These are phyloP conservation scores for Tolypocladium amazonense DNA, from an alignment of 2,329 filamentous ascomycete species.

Conservation along the genomic window DNA sequence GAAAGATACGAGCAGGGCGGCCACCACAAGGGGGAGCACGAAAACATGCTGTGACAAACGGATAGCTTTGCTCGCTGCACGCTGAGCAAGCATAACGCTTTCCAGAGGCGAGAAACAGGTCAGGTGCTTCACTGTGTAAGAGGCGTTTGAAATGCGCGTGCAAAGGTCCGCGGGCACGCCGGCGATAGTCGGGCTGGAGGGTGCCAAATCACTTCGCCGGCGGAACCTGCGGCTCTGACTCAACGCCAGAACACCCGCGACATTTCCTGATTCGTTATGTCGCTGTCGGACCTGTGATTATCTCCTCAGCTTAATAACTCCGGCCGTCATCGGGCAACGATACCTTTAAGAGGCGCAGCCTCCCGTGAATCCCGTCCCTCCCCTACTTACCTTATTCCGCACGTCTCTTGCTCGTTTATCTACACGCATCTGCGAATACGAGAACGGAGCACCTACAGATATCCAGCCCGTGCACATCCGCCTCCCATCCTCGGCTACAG, in stretches of 20 bases:
- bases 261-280: not conserved
- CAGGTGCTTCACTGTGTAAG: too few relatives aligned
- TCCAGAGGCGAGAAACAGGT: too few relatives aligned
- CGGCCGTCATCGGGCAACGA: not conserved
- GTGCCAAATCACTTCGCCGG: not conserved
- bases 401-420: not conserved
- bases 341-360: not conserved
- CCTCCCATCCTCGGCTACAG: too few relatives aligned
- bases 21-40: too few relatives aligned
- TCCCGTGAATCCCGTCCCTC: not conserved
- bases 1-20: too few relatives aligned
- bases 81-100: too few relatives aligned
- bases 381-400: not conserved
- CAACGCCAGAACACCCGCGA: not conserved
- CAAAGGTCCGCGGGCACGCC: too few relatives aligned
- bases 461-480: not conserved
- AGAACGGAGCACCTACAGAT: not conserved
- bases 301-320: not conserved
- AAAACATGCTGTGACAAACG: too few relatives aligned
- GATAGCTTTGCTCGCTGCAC: too few relatives aligned
- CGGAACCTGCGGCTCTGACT: not conserved
- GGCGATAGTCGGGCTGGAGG: too few relatives aligned
- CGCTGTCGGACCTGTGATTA: not conserved
- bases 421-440: too few relatives aligned
- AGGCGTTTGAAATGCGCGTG: too few relatives aligned